Conservation (phyloP, 1,139 yeast genomes). For the Sugiyamaella neomexicana region DNA sequence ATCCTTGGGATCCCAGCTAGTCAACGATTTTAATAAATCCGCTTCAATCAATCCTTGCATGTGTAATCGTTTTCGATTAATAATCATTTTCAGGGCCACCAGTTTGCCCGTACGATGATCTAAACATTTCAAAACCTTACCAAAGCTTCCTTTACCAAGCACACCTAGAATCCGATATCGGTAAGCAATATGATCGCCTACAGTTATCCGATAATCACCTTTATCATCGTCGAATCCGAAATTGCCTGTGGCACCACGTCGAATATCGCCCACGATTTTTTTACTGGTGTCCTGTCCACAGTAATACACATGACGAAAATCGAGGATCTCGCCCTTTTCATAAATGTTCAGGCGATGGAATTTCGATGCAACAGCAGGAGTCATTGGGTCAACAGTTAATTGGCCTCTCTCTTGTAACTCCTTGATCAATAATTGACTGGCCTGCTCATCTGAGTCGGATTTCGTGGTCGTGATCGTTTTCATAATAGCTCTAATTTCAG, state of each 20-base stretch:
- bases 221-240: constrained; percentile 73
- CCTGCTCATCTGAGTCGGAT: constrained; percentile 20
- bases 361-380: constrained; percentile 34
- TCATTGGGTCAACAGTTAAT: constrained; percentile 27
- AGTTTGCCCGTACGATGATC: constrained; percentile 61
- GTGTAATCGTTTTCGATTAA: constrained; percentile 72
- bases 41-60: constrained; percentile 80
- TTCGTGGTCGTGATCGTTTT: constrained; percentile 25
- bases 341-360: constrained; percentile 38
- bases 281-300: constrained; percentile 41
- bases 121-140: constrained; percentile 67
- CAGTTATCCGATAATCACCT: constrained; percentile 59
- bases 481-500: constrained; percentile 28
- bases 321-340: constrained; percentile 54
- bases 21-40: constrained; percentile 57
- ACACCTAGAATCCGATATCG: constrained; percentile 61
- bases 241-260: constrained; percentile 42
- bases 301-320: constrained; percentile 46
- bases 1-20: constrained; percentile 46
- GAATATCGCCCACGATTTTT: constrained; percentile 46
- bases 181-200: constrained; percentile 74
- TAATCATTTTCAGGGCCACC: constrained; percentile 76
- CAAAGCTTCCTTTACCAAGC: constrained; percentile 83
- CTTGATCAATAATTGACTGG: constrained; percentile 18
- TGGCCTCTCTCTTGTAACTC: constrained; percentile 15